Base-by-base conservation (phyloP, 2,329 filamentous ascomycete species). In the Xylariaceae sp. region DNA sequence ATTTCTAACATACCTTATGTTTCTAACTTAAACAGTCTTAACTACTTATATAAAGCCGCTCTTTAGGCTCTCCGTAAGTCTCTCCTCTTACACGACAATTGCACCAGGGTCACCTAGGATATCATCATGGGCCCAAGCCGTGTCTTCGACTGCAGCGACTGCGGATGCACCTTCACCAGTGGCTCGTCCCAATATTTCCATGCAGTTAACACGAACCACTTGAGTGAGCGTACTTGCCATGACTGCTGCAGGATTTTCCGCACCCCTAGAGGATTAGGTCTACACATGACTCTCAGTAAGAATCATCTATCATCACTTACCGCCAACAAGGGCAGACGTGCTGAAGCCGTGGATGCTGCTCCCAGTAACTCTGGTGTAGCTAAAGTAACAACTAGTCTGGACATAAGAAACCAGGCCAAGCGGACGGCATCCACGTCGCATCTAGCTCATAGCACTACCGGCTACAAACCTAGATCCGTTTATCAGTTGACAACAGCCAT, bases 91-190 rank as follows among this genome's bases (percentile, higher is more conserved):
- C n/a, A n/a, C n/a, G n/a, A n/a, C n/a, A n/a, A n/a, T 30, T 18
- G 26, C 6, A 15, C n/a, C 6, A 39, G 21, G 2, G 9, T 13
- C 20, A 21, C 4, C 30, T 33, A n/a, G 30, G n/a, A n/a, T n/a
- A n/a, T n/a, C n/a, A n/a, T n/a, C n/a, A n/a, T n/a, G n/a, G n/a
- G n/a, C n/a, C n/a, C n/a, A n/a, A n/a, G n/a, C n/a, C n/a, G n/a
- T n/a, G n/a, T n/a, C n/a, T n/a, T n/a, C n/a, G 30, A 11, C 20
- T 51, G 32, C 27, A 24, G 26, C 33, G 35, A 40, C 33, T 52
- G 41, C n/a, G 10, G 20, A n/a, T 1, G 4, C 4, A 13, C 18
- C 18, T 39, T 37, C 30, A 2, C n/a, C 3, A 21, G 23, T 15
- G 16, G 18, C 7, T 2, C 3, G 5, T 6, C 6, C 13, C 16